Base-by-base conservation (phyloP, 192 early-diverging fungal genomes). In the Chytriomyces sp. region DNA sequence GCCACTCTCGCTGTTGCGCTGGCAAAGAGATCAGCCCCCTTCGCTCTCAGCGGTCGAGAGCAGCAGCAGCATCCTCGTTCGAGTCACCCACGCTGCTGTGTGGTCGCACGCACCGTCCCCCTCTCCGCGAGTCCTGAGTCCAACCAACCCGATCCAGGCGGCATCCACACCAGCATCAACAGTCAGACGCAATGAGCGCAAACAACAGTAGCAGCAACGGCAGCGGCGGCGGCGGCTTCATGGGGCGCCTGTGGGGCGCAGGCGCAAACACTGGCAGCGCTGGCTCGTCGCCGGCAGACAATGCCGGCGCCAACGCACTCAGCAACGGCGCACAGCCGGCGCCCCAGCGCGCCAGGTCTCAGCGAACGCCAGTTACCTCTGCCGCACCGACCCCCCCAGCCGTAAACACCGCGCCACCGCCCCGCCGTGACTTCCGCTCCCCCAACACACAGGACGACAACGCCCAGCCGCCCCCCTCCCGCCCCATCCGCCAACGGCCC, bases 221-320 rank as follows among this genome's bases (percentile, higher is more conserved):
- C 56, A 32, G 56, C 56, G 26, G 56, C 44, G 31, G 56, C 14
- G 31, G 31, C 31, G 56, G 56, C 17, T 58, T 58, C 56, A 58
- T 58, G 56, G 31, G 56, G 14, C 22, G 56, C 14, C 31, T 58
- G 56, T 58, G 56, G 56, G 56, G 56, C 1, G n/a, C n/a, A n/a
- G 22, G 25, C 31, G 25, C 17, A 28, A 58, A 14, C 26, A 14
- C 56, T 10, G 22, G 19, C 56, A 58, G 12, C 56, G 56, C 56
- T 28, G 56, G 25, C 56, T n/a, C 12, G 56, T 30, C 12, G 14
- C 56, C 56, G 14, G 3, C 25, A 22, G 26, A 10, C 56, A 58
- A 28, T 28, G 1, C 56, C 56, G 1, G 19, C 56, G 0, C 19
- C 56, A 58, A 3, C 31, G 28, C 19, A 22, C 22, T 22, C 56